Evolutionary conservation across 805 yeast genomes (phyloP), one percentile per base, ranked within the genome.

Genomic region (Hanseniaspora valbyensis): DNA sequence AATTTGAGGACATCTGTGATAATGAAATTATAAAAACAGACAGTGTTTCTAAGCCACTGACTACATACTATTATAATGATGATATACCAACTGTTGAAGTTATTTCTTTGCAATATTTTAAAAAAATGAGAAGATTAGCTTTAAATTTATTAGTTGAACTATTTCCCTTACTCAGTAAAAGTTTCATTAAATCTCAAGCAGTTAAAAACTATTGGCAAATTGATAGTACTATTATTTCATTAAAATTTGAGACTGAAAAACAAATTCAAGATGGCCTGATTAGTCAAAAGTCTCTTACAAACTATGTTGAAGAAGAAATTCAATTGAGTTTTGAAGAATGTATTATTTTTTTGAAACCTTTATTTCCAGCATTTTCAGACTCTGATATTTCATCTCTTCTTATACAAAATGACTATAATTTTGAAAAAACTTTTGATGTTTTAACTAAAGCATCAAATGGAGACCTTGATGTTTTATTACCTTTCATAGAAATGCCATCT

Each of bases 191-290:
- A 14, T 28, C 34, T 4, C 18, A 21, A 10, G 30, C 51, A 13
- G 12, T 26, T 4, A 18, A 40, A 6, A 48, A 48, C 18, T 25
- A 22, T 24, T 48, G 51, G 51, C 40, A 48, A 19, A 40, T 48
- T 21, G 51, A 48, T 21, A 25, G 10, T 4, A 40, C 21, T 3
- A 40, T 48, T 18, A 6, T 48, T 16, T 36, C 22, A 8, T n/a
- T 48, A 8, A 8, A 39, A 16, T 2, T 21, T n/a, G 19, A 39
- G 16, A 29, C 41, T 39, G 14, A 46, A 25, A 16, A 2, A 12
- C 26, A 46, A n/a, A 13, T 46, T 2, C 14, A 22, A 22, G n/a
- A 22, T 13, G 34, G 32, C 5, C 3, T 13, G 3, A 39, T 30
- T 18, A 12, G 9, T 22, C 7, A 2, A 1, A 45, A 45, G n/a